These are phyloP conservation scores for Fusarium devonianum DNA, from an alignment of 2,329 filamentous ascomycete genomes.

Conservation along the genomic window DNA sequence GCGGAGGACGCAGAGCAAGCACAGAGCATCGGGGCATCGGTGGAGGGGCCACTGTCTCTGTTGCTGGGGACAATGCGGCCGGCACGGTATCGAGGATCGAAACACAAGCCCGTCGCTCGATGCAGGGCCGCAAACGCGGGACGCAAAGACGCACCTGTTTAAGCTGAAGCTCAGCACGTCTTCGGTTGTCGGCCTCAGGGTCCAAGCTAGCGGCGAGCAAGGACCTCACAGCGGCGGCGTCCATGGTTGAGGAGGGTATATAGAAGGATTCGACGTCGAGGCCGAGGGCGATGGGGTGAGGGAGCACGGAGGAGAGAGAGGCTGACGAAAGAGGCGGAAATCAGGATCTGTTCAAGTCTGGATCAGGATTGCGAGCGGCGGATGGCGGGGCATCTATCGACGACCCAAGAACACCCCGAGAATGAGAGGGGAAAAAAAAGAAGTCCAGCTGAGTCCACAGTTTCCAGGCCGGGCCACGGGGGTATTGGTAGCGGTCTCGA, in stretches of 20 bases:
- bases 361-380: constrained; percentile 39
- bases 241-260: constrained; percentile 63
- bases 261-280: constrained; percentile 38
- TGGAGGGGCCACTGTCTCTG: not conserved
- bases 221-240: constrained; percentile 75
- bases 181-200: constrained; percentile 75
- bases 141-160: constrained; percentile 70
- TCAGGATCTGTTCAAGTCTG: constrained; percentile 44
- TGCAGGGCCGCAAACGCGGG: constrained; percentile 14
- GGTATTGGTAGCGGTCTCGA: constrained; percentile 18
- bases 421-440: constrained; percentile 31
- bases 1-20: constrained; percentile 17
- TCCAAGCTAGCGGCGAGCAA: constrained; percentile 80
- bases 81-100: not conserved
- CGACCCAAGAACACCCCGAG: constrained; percentile 32
- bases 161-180: constrained; percentile 80
- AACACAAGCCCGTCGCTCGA: constrained; percentile 16
- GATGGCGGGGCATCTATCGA: constrained; percentile 44
- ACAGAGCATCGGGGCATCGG: too few relatives aligned
- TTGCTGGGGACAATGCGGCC: not conserved
- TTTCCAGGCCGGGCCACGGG: constrained; percentile 28
- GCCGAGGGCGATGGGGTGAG: constrained; percentile 35
- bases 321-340: constrained; percentile 36
- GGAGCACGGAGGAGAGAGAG: constrained; percentile 30
- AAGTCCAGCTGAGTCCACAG: constrained; percentile 27